Evolutionary conservation across 2,329 filamentous ascomycete genomes (phyloP).

Genomic region (Xylariaceae sp.): DNA sequence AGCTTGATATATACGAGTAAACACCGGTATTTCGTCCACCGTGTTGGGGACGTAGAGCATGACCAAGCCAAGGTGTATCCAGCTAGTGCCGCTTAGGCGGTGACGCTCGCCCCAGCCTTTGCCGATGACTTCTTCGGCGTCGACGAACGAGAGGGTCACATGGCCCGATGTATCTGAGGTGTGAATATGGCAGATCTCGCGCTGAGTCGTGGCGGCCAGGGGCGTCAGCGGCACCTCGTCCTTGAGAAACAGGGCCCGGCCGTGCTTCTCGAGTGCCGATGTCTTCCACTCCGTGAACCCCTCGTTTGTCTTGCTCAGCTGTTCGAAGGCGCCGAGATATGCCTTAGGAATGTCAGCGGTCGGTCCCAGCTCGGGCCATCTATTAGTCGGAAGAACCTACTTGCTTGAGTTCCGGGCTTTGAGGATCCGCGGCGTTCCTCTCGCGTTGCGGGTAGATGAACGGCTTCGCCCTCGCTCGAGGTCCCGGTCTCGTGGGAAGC

Average conservation of each 20-base stretch:
- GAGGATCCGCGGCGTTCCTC: slow-evolving; percentile 18
- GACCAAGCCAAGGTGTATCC: slow-evolving; percentile 20
- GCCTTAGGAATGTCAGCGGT: slow-evolving; percentile 12
- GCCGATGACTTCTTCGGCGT: slow-evolving; percentile 22
- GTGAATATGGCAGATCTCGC: slow-evolving; percentile 23
- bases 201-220: slow-evolving; percentile 4
- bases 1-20: slow-evolving; percentile 15
- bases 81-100: slow-evolving; percentile 19
- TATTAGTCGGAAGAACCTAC: background rate
- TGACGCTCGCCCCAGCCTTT: slow-evolving; percentile 25
- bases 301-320: slow-evolving; percentile 13
- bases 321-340: slow-evolving; percentile 15
- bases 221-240: slow-evolving; percentile 14
- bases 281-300: slow-evolving; percentile 17
- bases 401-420: slow-evolving; percentile 12
- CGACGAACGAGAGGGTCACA: slow-evolving; percentile 19
- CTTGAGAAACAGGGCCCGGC: slow-evolving; percentile 18
- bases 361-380: background rate
- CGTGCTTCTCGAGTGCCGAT: slow-evolving; percentile 20
- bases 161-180: slow-evolving; percentile 19
- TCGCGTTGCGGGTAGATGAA: slow-evolving; percentile 23
- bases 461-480: slow-evolving; percentile 17
- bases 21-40: slow-evolving; percentile 9
- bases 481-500: slow-evolving; percentile 14
- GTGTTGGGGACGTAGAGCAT: slow-evolving; percentile 24